These are phyloP conservation scores for Chaetoceros muelleri DNA, from an alignment of 108 stramenopile genomes.

Conservation along the genomic window DNA sequence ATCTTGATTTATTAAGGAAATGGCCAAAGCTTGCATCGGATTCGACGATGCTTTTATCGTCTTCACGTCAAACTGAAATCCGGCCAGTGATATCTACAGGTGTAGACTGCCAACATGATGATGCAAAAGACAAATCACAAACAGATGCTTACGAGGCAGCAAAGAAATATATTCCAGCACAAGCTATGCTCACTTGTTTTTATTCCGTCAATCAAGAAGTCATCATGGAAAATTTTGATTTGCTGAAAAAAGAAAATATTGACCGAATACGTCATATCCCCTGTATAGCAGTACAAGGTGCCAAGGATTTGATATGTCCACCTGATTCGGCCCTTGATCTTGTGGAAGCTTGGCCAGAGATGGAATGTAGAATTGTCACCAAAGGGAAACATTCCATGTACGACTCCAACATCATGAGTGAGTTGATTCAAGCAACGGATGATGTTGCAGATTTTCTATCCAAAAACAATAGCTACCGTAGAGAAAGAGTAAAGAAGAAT, in stretches of 20 bases:
- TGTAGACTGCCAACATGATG: no score
- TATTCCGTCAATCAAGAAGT: constrained; percentile 54
- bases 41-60: neutral
- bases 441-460: constrained; percentile 41
- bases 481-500: no score
- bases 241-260: constrained; percentile 9
- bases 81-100: neutral
- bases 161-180: constrained; percentile 37
- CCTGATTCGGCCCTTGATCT: constrained; percentile 64
- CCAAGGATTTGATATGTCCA: constrained; percentile 57
- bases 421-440: constrained; percentile 58
- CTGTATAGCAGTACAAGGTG: constrained; percentile 67
- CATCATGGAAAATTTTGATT: constrained; percentile 10
- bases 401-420: constrained; percentile 47
- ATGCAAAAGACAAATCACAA: constrained; percentile 5
- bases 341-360: constrained; percentile 28
- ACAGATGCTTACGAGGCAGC: constrained; percentile 15
- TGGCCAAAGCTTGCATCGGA: neutral
- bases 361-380: constrained; percentile 55
- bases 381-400: constrained; percentile 71
- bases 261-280: constrained; percentile 17
- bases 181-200: constrained; percentile 70
- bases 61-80: neutral
- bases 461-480: no score
- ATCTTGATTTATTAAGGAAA: no score